Evolutionary conservation across 2,329 filamentous ascomycete genomes (phyloP), one percentile per base, ranked within the genome.

Genomic region (Diaporthe amygdali): DNA sequence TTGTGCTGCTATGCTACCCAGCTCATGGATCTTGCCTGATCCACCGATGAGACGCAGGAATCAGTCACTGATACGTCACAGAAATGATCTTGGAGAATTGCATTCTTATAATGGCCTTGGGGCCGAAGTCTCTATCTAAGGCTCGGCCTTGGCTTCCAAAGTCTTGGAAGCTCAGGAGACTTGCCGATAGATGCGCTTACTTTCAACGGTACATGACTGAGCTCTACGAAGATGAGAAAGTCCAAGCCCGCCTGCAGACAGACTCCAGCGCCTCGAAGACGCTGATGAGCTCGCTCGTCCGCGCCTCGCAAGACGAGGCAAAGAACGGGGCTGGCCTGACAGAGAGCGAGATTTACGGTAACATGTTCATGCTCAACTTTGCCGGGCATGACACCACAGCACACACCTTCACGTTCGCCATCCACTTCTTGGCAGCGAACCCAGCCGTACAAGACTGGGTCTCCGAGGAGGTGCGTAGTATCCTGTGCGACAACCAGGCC

Each of bases 311-410:
- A 22, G 52, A 37, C 7, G 63, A 22, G 34, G 46, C 63, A 6
- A 25, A 30, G 34, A 34, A 5, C 15, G 34, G 44, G 1, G 8
- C 10, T 12, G 67, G 78, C 17, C 77, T 83, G 39, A 83, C 77
- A 0, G 81, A 83, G 54, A 72, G 73, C 1, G 85, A 88, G 70
- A 83, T 88, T 10, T 83, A 84, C 51, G 85, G 86, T 12, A 87
- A 87, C 63, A 76, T 86, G 55, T 86, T 85, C 67, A 78, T 84
- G 2, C 81, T 87, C 72, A 86, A 84, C 66, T 79, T 88, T 54
- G 86, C 87, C 0, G 86, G 86, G 0, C 85, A 87, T 69, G 86
- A 88, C 71, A 87, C 86, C 0, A 86, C 85, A 0, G 84, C 86
- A 0, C 82, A 85, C 37, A 82, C 82, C 0, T 74, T 87, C 9